Base-by-base conservation (phyloP, 495 filamentous ascomycete species). In the Thozetella sp. region DNA sequence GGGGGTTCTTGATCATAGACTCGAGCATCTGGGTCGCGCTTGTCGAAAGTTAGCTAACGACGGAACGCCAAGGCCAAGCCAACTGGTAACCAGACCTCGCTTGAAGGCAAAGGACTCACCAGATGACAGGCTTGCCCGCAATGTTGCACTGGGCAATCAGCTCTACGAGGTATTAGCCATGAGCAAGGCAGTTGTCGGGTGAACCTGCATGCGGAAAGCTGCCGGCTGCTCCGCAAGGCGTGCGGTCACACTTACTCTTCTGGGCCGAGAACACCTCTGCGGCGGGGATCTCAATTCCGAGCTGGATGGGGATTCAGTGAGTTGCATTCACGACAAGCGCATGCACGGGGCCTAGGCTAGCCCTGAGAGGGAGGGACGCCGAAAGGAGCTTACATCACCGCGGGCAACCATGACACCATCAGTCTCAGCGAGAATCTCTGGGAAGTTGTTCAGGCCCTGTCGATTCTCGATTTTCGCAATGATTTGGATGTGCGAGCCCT, bases 131-230 rank as follows among this genome's bases (percentile, higher is more conserved):
- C 85, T 99, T 99, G 73, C 96, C 95, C 67, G 93, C 94, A 71
- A 97, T 90, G 84, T 99, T 99, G 86, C 96, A 98, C 88, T 97
- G 98, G 74, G 94, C 92, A 78, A 98, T 98, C 90, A 99, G 93
- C 92, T 98, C 43, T 48, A 3, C 3, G 6, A 15, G 9, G 11
- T 48, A n/a, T 48, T 19, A 48, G n/a, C 10, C 12, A 48, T n/a
- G 4, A n/a, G 20, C 43, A 15, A n/a, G n/a, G n/a, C n/a, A n/a
- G n/a, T n/a, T n/a, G n/a, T n/a, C n/a, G n/a, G n/a, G n/a, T n/a
- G n/a, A n/a, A n/a, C n/a, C n/a, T n/a, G n/a, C n/a, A n/a, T n/a
- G n/a, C n/a, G n/a, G n/a, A n/a, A n/a, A n/a, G n/a, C n/a, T n/a
- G n/a, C n/a, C n/a, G n/a, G n/a, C n/a, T n/a, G n/a, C n/a, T n/a